These are phyloP conservation scores for Pleurotus tuber-regium DNA, from an alignment of 768 basidiomycete species.

Conservation along the genomic window DNA sequence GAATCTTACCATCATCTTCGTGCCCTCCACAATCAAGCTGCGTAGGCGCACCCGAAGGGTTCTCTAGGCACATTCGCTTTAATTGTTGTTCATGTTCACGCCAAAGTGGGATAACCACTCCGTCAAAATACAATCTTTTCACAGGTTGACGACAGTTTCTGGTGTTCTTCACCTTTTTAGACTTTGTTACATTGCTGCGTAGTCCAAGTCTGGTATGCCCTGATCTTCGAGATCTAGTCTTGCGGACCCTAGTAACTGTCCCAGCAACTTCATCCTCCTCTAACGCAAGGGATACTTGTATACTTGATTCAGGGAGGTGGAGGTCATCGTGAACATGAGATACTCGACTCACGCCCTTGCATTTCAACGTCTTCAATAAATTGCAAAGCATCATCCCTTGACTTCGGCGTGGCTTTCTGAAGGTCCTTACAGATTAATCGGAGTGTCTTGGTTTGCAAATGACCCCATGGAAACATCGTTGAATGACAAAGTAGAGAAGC, in stretches of 20 bases:
- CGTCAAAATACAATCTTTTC: neutral
- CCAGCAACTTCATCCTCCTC: too few relatives aligned
- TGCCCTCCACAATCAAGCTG: neutral
- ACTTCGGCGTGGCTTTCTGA: too few relatives aligned
- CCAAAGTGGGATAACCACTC: neutral
- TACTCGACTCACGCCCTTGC: neutral
- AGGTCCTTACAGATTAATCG: neutral
- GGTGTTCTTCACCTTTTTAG: neutral
- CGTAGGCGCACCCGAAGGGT: neutral
- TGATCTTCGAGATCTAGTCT: too few relatives aligned
- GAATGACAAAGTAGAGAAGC: too few relatives aligned
- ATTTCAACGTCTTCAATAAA: neutral
- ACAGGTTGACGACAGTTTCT: too few relatives aligned
- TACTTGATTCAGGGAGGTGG: too few relatives aligned
- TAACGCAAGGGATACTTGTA: too few relatives aligned
- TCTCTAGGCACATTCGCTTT: neutral
- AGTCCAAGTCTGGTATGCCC: too few relatives aligned
- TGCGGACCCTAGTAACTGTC: too few relatives aligned
- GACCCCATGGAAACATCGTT: conserved; percentile 10
- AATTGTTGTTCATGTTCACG: neutral
- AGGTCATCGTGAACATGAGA: neutral
- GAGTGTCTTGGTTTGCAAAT: neutral
- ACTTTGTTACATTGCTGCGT: neutral
- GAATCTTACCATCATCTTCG: too few relatives aligned
- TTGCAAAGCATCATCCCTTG: neutral